These are phyloP conservation scores for Pythium vanterpoolii DNA, from an alignment of 352 stramenopile genomes.

Conservation along the genomic window DNA sequence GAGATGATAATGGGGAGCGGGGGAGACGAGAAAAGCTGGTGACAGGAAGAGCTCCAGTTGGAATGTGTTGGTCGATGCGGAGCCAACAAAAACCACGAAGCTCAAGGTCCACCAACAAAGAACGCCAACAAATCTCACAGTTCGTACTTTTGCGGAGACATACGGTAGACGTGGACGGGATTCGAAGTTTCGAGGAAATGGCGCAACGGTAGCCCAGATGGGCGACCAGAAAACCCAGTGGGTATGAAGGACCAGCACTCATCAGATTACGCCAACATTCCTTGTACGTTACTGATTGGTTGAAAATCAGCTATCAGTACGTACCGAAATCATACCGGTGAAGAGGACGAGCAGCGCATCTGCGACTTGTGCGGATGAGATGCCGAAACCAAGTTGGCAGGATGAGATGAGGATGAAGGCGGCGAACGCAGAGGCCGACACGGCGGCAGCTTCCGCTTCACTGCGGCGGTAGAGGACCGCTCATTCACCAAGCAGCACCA, in stretches of 20 bases:
- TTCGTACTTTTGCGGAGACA: neutral
- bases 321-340: conserved; percentile 1
- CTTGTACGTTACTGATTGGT: conserved; percentile 8
- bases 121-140: no score
- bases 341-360: conserved; percentile 1
- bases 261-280: conserved; percentile 15
- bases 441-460: neutral
- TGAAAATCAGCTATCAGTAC: conserved; percentile 1
- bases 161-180: neutral
- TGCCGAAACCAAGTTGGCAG: no score
- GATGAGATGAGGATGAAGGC: conserved; percentile 1
- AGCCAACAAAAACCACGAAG: conserved; percentile 8
- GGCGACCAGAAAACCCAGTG: conserved; percentile 12
- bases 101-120: conserved; percentile 8
- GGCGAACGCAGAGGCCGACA: neutral
- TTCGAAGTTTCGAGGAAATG: conserved; percentile 26
- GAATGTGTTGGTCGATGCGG: conserved; percentile 15
- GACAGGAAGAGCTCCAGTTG: conserved; percentile 17
- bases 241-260: conserved; percentile 21
- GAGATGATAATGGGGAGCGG: neutral
- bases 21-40: neutral
- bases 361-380: conserved; percentile 16
- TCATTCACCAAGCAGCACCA: conserved; percentile 22
- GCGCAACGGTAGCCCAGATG: conserved; percentile 12
- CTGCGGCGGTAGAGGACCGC: neutral